Base-by-base conservation (phyloP, 2,329 filamentous ascomycete genomes). In the Fusarium buxicola region DNA sequence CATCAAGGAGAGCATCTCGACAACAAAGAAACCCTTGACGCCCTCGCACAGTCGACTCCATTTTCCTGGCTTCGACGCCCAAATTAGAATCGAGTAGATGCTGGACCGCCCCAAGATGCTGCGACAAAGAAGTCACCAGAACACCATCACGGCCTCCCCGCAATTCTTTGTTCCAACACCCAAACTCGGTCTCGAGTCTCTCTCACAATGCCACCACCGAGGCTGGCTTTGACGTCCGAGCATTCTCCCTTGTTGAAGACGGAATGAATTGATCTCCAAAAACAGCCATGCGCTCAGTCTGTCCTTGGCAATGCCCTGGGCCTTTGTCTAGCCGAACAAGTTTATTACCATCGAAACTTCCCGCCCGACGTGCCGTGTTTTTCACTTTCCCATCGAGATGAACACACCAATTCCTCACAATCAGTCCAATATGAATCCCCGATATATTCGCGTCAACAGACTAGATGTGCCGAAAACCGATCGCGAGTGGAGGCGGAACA, bases 261-360 rank as follows among this genome's bases (percentile, higher is more conserved):
- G 32, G 25, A 45, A 13, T 41, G 36, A 18, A 13, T 41, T 45
- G 34, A 18, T 45, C 21, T 25, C 39, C 44, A 60, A 34, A 31
- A 49, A 40, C 28, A 35, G 13, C n/a, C 21, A 4, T 18, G n/a
- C 30, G 36, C 24, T 47, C 25, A 39, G 25, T 6, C 16, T 32
- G 13, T 34, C 27, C 36, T 13, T 13, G 24, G 30, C 38, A 31
- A 39, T 40, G 15, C 21, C 25, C 39, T 21, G 21, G 11, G 58
- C 25, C 66, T 69, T 69, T 69, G 66, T 69, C 53, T 46, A 21
- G 10, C 18, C 31, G 44, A 45, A 56, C 58, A 58, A 57, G 59
- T 34, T 66, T 69, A 69, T 69, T 68, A 69, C 66, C 49, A 34
- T 30, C 40, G 24, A 55, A 55, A 16, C 32, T 27, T 46, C 48